A percentile compares a stretch with the other conserved stretches of the same genome.
These are phyloP conservation scores for Leishmania turanica DNA, from an alignment of 208 protist genomes.

Conservation along the genomic window DNA sequence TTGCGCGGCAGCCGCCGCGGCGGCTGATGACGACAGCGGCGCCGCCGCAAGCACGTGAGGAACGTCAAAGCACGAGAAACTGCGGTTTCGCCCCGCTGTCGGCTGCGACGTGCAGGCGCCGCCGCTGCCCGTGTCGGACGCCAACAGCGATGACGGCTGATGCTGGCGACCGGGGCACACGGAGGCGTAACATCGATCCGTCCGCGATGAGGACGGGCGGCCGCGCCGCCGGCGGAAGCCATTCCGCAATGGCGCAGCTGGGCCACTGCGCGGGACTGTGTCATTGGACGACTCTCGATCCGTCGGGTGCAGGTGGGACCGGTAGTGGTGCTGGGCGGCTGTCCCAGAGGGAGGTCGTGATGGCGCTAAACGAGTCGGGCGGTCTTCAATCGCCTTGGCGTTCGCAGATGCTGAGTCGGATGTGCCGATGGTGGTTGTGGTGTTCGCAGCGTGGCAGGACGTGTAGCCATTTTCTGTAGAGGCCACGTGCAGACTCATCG, in stretches of 20 bases:
- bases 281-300: neutral
- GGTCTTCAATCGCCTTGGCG: neutral
- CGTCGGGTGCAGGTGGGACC: too few species aligned
- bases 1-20: slow-evolving; percentile 15
- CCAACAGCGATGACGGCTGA: neutral
- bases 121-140: neutral
- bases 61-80: slow-evolving; percentile 22
- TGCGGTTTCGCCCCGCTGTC: slow-evolving; percentile 8
- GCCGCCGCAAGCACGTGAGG: slow-evolving; percentile 20
- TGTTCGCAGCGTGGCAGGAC: neutral
- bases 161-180: neutral
- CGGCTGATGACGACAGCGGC: slow-evolving; percentile 21
- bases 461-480: neutral
- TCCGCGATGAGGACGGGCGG: neutral
- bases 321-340: neutral
- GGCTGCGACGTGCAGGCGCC: neutral
- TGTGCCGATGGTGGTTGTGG: neutral
- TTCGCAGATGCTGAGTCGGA: neutral
- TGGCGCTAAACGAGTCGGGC: neutral
- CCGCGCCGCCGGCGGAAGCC: neutral
- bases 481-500: slow-evolving; percentile 13
- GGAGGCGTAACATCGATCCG: neutral
- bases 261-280: neutral
- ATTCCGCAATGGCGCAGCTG: neutral
- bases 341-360: neutral